Percentiles rank a stretch among this genome's conserved stretches.
These are phyloP conservation scores for Trichoderma gamsii DNA, from an alignment of 495 filamentous ascomycete species.

Conservation along the genomic window DNA sequence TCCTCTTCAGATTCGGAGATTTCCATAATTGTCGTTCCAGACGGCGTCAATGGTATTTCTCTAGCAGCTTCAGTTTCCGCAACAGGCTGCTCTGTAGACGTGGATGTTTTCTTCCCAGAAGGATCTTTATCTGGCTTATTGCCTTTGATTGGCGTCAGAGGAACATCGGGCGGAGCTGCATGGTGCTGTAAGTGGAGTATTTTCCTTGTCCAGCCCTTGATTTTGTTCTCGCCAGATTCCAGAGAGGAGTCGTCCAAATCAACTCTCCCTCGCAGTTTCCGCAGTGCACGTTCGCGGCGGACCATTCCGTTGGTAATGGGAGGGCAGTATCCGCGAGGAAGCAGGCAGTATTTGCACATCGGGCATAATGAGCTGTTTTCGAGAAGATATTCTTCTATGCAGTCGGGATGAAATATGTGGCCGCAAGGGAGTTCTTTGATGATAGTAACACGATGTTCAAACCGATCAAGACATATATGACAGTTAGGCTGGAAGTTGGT, in stretches of 20 bases:
- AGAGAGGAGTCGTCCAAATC: constrained; percentile 21
- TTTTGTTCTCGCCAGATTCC: constrained; percentile 15
- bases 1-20: constrained; percentile 1
- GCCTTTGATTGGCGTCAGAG: constrained; percentile 19
- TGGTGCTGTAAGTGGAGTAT: constrained; percentile 17
- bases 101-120: background rate
- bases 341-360: constrained; percentile 72
- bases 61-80: background rate
- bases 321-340: constrained; percentile 61
- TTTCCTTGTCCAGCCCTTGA: constrained; percentile 19
- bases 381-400: constrained; percentile 73
- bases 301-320: constrained; percentile 80
- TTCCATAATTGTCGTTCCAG: background rate
- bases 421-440: constrained; percentile 82
- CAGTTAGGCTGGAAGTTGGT: constrained; percentile 66
- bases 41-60: background rate
- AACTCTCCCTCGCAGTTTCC: constrained; percentile 33
- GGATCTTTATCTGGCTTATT: constrained; percentile 7
- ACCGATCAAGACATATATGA: constrained; percentile 81
- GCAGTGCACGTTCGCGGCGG: constrained; percentile 56
- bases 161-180: background rate
- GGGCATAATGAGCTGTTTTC: constrained; percentile 75
- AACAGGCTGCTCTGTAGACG: background rate
- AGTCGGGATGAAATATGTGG: constrained; percentile 87
- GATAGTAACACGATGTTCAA: constrained; percentile 54